Base-by-base conservation (phyloP, 768 basidiomycete species). In the Symmetrospora coprosmae region DNA sequence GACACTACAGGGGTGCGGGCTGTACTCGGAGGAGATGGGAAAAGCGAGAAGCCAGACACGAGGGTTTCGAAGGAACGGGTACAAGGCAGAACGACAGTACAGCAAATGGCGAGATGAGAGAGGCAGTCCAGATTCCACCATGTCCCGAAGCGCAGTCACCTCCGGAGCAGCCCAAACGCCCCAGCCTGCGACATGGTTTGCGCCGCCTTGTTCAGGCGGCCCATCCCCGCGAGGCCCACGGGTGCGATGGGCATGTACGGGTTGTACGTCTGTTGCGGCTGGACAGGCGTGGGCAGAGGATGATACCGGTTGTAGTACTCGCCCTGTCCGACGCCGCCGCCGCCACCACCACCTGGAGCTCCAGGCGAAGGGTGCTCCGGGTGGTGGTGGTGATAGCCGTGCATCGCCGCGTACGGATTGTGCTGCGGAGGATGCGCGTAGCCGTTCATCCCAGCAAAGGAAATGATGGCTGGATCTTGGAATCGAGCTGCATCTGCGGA, bases 271-370 rank as follows among this genome's bases (percentile, higher is more conserved):
- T 43, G 43, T 27, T 58, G 55, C 30, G 55, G 41, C 41, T 58
- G 55, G 28, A 58, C 43, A 14, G 55, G 55, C 3, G 41, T 58
- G 2, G 55, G 41, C 25, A 58, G 38, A 33, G 55, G 55, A 27
- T 58, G 55, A 33, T 58, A 58, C 17, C 55, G 55, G 43, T 41
- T 58, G 43, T 58, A 58, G 41, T 30, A 58, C 14, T 58, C 55
- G 25, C 40, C 41, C 11, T 31, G 28, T 19, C 39, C 40, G 28
- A 45, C 41, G 4, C 51, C 51, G 17, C 17, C n/a, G n/a, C 49
- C 49, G 13, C 33, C 27, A 25, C 45, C 45, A 21, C 49, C 28
- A 17, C 5, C 33, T 8, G 49, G 33, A 31, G 23, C 33, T 9
- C 23, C 49, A 34, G 49, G 31, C n/a, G 23, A 21, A 7, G 49